phyloP scores from a whole-genome alignment of 352 stramenopile genomes.

The Pythium dissimile region DNA sequence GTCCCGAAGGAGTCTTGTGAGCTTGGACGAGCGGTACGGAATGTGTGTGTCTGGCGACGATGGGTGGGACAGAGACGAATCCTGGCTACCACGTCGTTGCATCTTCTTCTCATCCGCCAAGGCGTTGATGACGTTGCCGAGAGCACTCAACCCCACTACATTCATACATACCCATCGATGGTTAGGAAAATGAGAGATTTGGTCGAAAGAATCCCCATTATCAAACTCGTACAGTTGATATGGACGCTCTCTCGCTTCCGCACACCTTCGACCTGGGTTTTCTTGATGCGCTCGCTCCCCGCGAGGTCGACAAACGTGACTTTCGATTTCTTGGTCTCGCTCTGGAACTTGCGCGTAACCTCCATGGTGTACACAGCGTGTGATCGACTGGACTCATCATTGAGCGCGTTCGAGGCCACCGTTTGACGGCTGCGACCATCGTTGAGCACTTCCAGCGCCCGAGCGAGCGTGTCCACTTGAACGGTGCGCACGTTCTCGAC shows the following conservation, averaged over 20 bases:
- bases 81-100: constrained; percentile 22
- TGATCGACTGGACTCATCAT: constrained; percentile 57
- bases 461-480: constrained; percentile 30
- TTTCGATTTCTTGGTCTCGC: constrained; percentile 48
- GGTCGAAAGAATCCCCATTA: background rate
- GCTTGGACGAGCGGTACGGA: constrained; percentile 50
- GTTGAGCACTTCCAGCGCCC: constrained; percentile 46
- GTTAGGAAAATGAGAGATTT: background rate
- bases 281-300: constrained; percentile 53
- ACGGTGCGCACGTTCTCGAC: constrained; percentile 43
- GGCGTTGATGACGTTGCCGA: constrained; percentile 58
- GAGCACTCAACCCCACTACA: constrained; percentile 38
- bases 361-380: constrained; percentile 63
- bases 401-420: constrained; percentile 43
- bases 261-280: constrained; percentile 45
- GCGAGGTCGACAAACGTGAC: constrained; percentile 63
- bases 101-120: constrained; percentile 36
- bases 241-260: constrained; percentile 54
- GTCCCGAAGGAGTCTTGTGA: constrained; percentile 51
- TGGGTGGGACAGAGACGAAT: constrained; percentile 3
- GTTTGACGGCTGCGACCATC: constrained; percentile 36
- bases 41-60: constrained; percentile 24
- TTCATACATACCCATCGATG: background rate
- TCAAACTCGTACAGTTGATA: constrained; percentile 41
- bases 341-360: constrained; percentile 34